phyloP scores from a whole-genome alignment of 23 red algal genomes.

The Rhodosorus marinus region DNA sequence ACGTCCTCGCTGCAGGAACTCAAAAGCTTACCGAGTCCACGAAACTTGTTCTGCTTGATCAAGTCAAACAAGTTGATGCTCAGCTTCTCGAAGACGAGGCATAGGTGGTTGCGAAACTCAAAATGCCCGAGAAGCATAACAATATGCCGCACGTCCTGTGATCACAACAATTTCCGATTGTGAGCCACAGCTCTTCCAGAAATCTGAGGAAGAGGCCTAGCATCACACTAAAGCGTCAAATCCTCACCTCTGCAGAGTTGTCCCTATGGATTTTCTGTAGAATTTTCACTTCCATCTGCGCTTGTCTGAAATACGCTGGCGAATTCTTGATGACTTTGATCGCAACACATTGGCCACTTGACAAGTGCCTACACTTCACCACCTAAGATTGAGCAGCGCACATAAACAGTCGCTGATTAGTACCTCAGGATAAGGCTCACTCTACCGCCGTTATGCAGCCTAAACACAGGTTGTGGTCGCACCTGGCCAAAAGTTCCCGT shows the following conservation, averaged over 20 bases:
- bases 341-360: slow-evolving; percentile 28
- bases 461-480: no score
- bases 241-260: slow-evolving; percentile 19
- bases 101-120: slow-evolving; percentile 60
- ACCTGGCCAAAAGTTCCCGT: slow-evolving; percentile 81
- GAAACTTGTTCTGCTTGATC: slow-evolving; percentile 65
- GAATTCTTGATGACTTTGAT: slow-evolving; percentile 97
- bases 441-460: no score
- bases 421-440: no score
- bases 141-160: slow-evolving; percentile 7
- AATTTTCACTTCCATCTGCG: slow-evolving; percentile 76
- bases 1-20: no score
- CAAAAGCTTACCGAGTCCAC: slow-evolving; percentile 17
- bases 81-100: slow-evolving; percentile 82
- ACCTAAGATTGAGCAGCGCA: no score
- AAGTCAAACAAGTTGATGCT: slow-evolving; percentile 73
- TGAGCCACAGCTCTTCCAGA: no score
- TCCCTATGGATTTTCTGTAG: slow-evolving; percentile 23
- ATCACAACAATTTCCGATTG: not conserved
- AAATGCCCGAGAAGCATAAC: slow-evolving; percentile 25
- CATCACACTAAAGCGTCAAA: no score
- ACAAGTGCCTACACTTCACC: slow-evolving; percentile 45
- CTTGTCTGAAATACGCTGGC: slow-evolving; percentile 73
- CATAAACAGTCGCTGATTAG: no score
- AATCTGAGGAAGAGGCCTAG: no score